Percentiles rank a stretch among this genome's conserved stretches.
These are phyloP conservation scores for Phaffia australis DNA, from an alignment of 768 basidiomycete genomes.

Conservation along the genomic window DNA sequence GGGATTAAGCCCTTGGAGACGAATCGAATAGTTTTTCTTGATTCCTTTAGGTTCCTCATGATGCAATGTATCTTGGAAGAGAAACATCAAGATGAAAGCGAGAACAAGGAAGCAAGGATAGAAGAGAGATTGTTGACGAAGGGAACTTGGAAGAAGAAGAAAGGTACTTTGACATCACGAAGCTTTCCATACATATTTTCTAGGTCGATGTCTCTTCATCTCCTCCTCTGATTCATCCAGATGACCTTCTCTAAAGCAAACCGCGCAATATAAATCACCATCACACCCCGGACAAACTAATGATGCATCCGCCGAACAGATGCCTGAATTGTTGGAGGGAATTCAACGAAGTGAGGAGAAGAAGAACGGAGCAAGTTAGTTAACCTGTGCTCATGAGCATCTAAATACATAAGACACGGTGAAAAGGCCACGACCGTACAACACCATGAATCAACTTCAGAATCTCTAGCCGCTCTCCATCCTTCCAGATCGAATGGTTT, in stretches of 20 bases:
- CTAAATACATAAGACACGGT: not conserved
- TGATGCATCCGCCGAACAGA: slow-evolving; percentile 14
- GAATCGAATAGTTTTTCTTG: too few relatives aligned
- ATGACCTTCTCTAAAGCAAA: slow-evolving; percentile 9
- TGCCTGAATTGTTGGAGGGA: not conserved
- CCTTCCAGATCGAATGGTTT: slow-evolving; percentile 8
- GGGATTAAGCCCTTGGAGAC: slow-evolving; percentile 3
- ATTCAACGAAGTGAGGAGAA: not conserved
- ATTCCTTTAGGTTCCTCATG: too few relatives aligned
- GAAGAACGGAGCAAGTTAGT: not conserved
- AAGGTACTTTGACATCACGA: too few relatives aligned
- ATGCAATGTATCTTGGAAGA: too few relatives aligned
- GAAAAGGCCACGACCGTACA: not conserved
- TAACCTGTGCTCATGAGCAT: not conserved
- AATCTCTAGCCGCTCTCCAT: slow-evolving; percentile 5
- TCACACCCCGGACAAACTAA: slow-evolving; percentile 16
- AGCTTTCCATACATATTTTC: slow-evolving; percentile 4
- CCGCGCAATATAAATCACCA: slow-evolving; percentile 4
- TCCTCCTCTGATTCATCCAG: not conserved
- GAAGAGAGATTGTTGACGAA: too few relatives aligned
- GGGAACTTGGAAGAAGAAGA: too few relatives aligned
- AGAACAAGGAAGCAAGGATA: too few relatives aligned
- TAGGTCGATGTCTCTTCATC: slow-evolving; percentile 16
- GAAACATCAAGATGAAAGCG: too few relatives aligned
- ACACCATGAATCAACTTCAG: slow-evolving; percentile 15